A percentile compares a stretch with the other conserved stretches of the same genome.
phyloP scores from a whole-genome alignment of 2,329 filamentous ascomycete species.

The Gliomastix tumulicola region DNA sequence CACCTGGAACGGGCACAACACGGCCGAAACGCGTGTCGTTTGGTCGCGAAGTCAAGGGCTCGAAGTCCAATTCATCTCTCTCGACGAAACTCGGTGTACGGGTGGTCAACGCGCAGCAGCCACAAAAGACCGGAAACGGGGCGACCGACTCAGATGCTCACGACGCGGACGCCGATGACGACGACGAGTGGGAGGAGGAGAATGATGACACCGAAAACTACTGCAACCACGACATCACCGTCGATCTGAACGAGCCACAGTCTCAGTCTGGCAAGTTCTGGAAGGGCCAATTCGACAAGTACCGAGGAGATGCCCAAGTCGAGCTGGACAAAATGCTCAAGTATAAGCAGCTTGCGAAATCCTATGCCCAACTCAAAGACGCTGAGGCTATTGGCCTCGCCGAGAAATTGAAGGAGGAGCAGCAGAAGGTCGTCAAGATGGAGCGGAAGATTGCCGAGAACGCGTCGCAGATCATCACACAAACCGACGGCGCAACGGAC shows the following conservation, averaged over 20 bases:
- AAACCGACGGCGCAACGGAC: constrained; percentile 20
- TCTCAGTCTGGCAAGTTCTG: constrained; percentile 73
- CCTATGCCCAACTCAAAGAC: constrained; percentile 73
- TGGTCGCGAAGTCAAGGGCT: constrained; percentile 46
- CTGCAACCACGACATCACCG: constrained; percentile 54
- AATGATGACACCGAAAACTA: constrained; percentile 31
- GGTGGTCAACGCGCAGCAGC: constrained; percentile 33
- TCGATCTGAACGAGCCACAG: constrained; percentile 66
- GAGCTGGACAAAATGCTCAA: constrained; percentile 73
- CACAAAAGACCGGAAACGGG: constrained; percentile 5
- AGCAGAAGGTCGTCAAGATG: constrained; percentile 55
- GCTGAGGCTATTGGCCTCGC: constrained; percentile 59
- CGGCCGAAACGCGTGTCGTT: constrained; percentile 61
- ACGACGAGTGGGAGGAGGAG: constrained; percentile 49
- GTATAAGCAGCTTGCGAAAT: constrained; percentile 75
- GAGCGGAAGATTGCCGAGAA: constrained; percentile 57
- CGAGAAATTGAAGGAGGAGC: constrained; percentile 61
- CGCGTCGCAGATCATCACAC: constrained; percentile 44
- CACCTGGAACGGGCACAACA: constrained; percentile 53
- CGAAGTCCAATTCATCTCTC: constrained; percentile 19
- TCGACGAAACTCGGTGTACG: constrained; percentile 27
- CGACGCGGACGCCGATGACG: constrained; percentile 7
- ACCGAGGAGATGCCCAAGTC: constrained; percentile 62
- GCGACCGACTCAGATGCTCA: not conserved
- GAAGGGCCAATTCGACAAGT: constrained; percentile 71